A percentile compares a stretch with the other conserved stretches of the same genome.
Evolutionary conservation across 495 filamentous ascomycete genomes (phyloP).

Genomic region (Pseudomonodictys pantanalensis): DNA sequence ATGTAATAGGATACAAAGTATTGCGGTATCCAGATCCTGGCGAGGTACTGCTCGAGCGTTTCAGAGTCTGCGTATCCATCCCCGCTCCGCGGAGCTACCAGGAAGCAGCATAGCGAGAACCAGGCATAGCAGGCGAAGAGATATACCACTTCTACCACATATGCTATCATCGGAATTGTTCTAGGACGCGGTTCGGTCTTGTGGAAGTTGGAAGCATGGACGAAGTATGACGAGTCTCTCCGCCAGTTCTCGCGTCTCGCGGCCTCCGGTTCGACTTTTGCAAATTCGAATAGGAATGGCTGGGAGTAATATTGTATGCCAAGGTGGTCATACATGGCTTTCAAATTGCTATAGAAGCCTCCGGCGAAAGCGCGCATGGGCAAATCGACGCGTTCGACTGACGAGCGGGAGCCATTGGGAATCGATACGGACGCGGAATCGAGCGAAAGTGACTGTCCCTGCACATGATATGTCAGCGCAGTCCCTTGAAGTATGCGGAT

Average conservation of each 20-base stretch:
- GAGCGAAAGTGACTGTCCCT: slow-evolving; percentile 44
- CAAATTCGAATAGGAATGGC: slow-evolving; percentile 49
- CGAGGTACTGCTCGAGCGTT: slow-evolving; percentile 45
- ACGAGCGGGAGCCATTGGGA: slow-evolving; percentile 19
- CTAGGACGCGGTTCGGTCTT: slow-evolving; percentile 42
- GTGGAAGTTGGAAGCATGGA: slow-evolving; percentile 53
- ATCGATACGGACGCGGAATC: slow-evolving; percentile 45
- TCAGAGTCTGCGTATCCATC: slow-evolving; percentile 37
- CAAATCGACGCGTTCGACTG: slow-evolving; percentile 48
- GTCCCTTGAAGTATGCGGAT: slow-evolving; percentile 16
- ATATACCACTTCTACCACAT: slow-evolving; percentile 45
- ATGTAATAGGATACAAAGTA: slow-evolving; percentile 48
- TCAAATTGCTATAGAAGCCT: slow-evolving; percentile 54
- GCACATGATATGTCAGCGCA: neutral
- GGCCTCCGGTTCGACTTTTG: slow-evolving; percentile 14
- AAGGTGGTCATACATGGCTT: slow-evolving; percentile 54
- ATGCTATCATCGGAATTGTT: slow-evolving; percentile 22
- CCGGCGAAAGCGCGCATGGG: slow-evolving; percentile 58
- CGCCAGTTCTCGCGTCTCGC: neutral
- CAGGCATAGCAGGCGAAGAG: slow-evolving; percentile 48
- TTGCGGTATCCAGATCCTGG: slow-evolving; percentile 47
- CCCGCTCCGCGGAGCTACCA: slow-evolving; percentile 40
- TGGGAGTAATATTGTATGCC: slow-evolving; percentile 46
- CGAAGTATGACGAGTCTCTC: slow-evolving; percentile 35
- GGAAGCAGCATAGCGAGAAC: slow-evolving; percentile 50